phyloP scores from a whole-genome alignment of 768 basidiomycete genomes.

The Naganishia onofrii region DNA sequence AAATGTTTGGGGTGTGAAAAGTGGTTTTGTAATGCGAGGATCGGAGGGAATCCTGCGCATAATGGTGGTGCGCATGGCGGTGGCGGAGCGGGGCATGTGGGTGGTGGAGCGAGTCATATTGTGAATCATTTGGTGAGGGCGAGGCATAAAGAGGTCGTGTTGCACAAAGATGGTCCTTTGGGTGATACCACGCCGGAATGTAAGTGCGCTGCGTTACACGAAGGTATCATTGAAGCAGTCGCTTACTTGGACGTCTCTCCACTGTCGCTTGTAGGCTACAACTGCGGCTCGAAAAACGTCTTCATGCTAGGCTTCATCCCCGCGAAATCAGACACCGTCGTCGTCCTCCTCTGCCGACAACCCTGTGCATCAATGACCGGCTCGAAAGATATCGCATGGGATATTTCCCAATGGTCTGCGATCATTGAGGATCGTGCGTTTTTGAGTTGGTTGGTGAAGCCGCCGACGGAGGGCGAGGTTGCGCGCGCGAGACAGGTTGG shows the following conservation, averaged over 20 bases:
- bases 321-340: constrained; percentile 97
- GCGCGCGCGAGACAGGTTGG: constrained; percentile 94
- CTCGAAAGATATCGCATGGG: constrained; percentile 98
- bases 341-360: constrained; percentile 94
- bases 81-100: constrained; percentile 57
- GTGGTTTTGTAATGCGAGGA: constrained; percentile 88
- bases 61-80: not conserved
- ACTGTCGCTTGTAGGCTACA: constrained; percentile 63
- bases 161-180: constrained; percentile 90
- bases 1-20: constrained; percentile 56
- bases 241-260: not conserved
- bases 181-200: constrained; percentile 98
- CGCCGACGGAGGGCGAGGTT: constrained; percentile 93
- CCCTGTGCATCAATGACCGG: constrained; percentile 86
- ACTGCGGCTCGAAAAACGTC: constrained; percentile 98
- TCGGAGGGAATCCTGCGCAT: constrained; percentile 26
- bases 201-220: constrained; percentile 33
- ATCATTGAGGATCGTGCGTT: constrained; percentile 98
- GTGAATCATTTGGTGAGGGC: constrained; percentile 98
- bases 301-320: constrained; percentile 99
- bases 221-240: not conserved
- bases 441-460: constrained; percentile 98
- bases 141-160: constrained; percentile 96
- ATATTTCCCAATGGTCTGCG: constrained; percentile 94
- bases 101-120: constrained; percentile 96